Evolutionary conservation across 106 monocot species (phyloP).

Genomic region (Triglochin maritima): DNA sequence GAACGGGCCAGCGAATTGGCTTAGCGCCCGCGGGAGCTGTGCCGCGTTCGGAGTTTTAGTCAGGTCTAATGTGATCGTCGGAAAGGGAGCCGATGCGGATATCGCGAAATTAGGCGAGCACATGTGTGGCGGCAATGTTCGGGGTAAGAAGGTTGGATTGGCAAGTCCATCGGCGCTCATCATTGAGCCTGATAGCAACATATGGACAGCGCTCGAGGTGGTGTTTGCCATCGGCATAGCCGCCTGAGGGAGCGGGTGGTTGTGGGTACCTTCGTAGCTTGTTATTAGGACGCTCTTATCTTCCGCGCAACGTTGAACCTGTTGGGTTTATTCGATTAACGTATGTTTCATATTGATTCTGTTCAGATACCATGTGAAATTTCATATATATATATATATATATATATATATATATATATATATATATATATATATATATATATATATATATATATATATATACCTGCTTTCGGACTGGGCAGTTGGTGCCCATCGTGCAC

Average conservation of each 20-base stretch:
- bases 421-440: too few relatives aligned
- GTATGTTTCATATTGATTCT: not conserved
- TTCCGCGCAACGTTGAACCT: conserved; percentile 73
- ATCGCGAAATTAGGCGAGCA: conserved; percentile 80
- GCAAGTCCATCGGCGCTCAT: conserved; percentile 40
- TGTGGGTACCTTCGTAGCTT: conserved; percentile 68
- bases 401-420: conserved; percentile 8
- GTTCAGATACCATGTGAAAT: not conserved
- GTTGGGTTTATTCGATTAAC: not conserved
- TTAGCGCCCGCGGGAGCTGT: conserved; percentile 25
- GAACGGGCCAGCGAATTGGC: conserved; percentile 5
- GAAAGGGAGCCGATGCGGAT: conserved; percentile 86
- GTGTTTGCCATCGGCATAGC: conserved; percentile 73
- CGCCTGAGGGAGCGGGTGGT: conserved; percentile 67
- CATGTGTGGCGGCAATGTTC: conserved; percentile 29
- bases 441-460: not conserved
- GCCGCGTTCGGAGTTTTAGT: conserved; percentile 35
- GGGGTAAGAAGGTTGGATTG: conserved; percentile 32
- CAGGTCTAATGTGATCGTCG: conserved; percentile 84
- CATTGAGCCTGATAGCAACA: conserved; percentile 67
- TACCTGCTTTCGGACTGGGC: conserved; percentile 86
- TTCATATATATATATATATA: not conserved
- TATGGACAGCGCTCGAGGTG: conserved; percentile 51
- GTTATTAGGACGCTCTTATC: conserved; percentile 64
- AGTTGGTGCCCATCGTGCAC: conserved; percentile 72